Base-by-base conservation (phyloP, 1,139 yeast genomes). In the Yamadazyma aaseri region DNA sequence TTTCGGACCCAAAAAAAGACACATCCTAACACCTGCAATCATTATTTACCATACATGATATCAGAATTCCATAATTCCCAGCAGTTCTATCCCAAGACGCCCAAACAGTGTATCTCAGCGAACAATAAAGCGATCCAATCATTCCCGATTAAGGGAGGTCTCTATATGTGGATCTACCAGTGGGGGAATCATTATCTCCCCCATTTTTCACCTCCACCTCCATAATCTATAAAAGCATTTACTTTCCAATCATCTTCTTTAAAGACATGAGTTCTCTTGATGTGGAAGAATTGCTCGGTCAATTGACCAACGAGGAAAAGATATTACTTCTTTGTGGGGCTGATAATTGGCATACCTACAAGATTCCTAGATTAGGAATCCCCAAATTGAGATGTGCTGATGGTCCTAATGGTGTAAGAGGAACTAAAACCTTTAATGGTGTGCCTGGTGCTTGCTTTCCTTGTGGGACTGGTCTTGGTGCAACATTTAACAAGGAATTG, bases 261-360 rank as follows among this genome's bases (percentile, higher is more conserved):
- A 25, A 6, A 15, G 16, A 13, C 6, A 7, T n/a, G 4, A 14
- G 26, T 21, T 7, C 27, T 6, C 14, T 31, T 20, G 71, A 76
- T 49, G 60, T 75, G 39, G 81, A 76, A 33, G 46, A 58, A 17
- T 44, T 67, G 5, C 48, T 76, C 23, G 37, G 47, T 4, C 42
- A 73, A 50, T 58, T 77, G 40, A 65, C 76, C 7, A 40, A 58
- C 6, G 55, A 58, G 11, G 80, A 77, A 48, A 77, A 77, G 49
- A 56, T 71, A 45, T 45, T 58, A 5, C 61, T 77, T 28, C 46
- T 73, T 27, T 60, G 76, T 12, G 79, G 79, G 23, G 53, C 56
- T 38, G 78, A 75, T 49, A 61, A 61, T 49, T 78, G 84, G 83
- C 79, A 74, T 50, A 76, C 84, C 1, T 53, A 50, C 26, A 57